A percentile compares a stretch with the other conserved stretches of the same genome.
phyloP scores from a whole-genome alignment of 805 yeast genomes.

The Kluyveromyces starmeri region DNA sequence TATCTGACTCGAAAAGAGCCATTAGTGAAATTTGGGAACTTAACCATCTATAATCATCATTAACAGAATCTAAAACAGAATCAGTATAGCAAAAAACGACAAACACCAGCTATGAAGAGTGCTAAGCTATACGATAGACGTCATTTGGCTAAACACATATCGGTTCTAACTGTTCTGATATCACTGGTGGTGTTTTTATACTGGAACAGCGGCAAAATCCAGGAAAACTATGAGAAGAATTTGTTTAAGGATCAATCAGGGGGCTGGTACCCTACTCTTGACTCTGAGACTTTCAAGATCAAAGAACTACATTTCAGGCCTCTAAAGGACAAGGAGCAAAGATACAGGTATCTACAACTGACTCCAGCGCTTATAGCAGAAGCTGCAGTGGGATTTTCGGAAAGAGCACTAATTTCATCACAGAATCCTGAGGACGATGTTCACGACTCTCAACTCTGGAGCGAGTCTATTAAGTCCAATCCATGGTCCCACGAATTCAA shows the following conservation, averaged over 20 bases:
- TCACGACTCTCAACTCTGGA: conserved; percentile 14
- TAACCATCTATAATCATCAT: no score
- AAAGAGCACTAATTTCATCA: conserved; percentile 7
- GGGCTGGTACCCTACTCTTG: neutral
- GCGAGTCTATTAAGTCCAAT: conserved; percentile 9
- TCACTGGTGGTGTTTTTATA: neutral
- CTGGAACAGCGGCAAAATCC: neutral
- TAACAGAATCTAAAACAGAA: no score
- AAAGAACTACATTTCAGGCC: conserved; percentile 13
- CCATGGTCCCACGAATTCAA: conserved; percentile 20
- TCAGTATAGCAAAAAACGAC: no score
- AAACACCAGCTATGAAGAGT: no score
- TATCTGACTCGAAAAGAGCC: no score
- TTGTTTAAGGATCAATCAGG: neutral
- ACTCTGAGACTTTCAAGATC: conserved; percentile 11
- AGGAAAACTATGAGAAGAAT: neutral
- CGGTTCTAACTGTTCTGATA: neutral
- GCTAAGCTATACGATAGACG: no score
- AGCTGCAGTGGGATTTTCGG: conserved; percentile 11
- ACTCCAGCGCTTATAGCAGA: conserved; percentile 10
- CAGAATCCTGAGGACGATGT: conserved; percentile 8
- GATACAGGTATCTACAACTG: conserved; percentile 16
- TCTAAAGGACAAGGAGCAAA: neutral
- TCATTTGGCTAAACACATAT: neutral
- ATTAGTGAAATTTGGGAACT: no score